phyloP scores from a whole-genome alignment of 192 early-diverging fungal genomes.

The Radiomyces spectabilis region DNA sequence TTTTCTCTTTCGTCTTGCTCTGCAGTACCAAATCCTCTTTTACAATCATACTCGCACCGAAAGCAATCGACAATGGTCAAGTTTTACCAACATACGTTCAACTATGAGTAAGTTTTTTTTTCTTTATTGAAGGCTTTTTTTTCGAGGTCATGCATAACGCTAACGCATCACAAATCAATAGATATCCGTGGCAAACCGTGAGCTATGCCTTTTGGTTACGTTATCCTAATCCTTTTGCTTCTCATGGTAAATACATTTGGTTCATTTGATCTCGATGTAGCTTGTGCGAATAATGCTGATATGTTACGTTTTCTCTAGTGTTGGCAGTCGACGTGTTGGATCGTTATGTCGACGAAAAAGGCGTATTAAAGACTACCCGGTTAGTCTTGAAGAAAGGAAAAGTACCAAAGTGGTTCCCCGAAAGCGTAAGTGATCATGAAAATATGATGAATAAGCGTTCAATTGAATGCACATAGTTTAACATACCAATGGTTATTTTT shows the following conservation, averaged over 20 bases:
- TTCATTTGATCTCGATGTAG: neutral
- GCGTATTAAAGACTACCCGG: constrained; percentile 79
- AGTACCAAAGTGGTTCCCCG: constrained; percentile 81
- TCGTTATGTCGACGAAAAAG: constrained; percentile 70
- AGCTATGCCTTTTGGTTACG: constrained; percentile 87
- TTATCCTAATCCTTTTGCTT: constrained; percentile 97
- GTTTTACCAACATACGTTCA: constrained; percentile 72
- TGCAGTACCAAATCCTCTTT: too few species aligned
- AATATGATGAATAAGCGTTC: neutral
- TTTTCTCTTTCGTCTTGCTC: too few species aligned
- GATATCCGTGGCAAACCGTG: constrained; percentile 72
- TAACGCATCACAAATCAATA: neutral
- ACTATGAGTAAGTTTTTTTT: constrained; percentile 54
- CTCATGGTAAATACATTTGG: constrained; percentile 48
- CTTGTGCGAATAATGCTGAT: neutral
- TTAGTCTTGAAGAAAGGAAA: constrained; percentile 84
- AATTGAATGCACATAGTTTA: too few species aligned
- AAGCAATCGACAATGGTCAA: constrained; percentile 81
- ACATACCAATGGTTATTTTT: too few species aligned
- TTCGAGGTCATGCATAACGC: neutral
- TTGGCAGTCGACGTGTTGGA: constrained; percentile 90
- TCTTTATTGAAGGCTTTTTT: constrained; percentile 1
- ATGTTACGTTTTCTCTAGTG: constrained; percentile 38
- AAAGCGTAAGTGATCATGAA: constrained; percentile 31
- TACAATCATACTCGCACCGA: too few species aligned